A percentile compares a stretch with the other conserved stretches of the same genome.
Evolutionary conservation across 176 grass and related monocot species (phyloP).

Genomic region (Oryza nivara): DNA sequence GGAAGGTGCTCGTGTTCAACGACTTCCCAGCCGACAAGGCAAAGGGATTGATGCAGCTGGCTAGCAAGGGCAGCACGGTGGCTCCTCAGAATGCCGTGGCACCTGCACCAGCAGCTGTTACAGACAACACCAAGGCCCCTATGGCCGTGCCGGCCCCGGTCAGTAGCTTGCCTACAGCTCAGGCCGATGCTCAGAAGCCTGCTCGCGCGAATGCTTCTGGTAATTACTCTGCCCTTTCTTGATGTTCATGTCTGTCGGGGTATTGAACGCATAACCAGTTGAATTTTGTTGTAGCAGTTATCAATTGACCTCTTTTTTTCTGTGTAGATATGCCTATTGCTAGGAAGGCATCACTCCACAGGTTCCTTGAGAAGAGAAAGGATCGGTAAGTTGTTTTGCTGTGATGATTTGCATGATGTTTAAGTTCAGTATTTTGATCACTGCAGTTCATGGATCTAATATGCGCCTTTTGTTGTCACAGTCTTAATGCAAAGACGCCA

Average conservation of each 20-base stretch:
- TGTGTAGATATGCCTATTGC: constrained; percentile 86
- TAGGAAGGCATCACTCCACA: constrained; percentile 87
- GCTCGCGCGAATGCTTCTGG: constrained; percentile 65
- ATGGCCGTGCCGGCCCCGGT: constrained; percentile 26
- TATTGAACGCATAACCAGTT: not conserved
- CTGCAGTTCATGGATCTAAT: constrained; percentile 19
- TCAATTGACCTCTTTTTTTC: constrained; percentile 19
- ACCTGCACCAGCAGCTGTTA: constrained; percentile 20
- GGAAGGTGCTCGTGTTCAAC: constrained; percentile 90
- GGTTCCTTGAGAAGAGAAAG: constrained; percentile 99
- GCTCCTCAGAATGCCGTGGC: constrained; percentile 31
- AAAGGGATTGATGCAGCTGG: constrained; percentile 84
- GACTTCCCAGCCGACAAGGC: constrained; percentile 95
- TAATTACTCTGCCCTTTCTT: constrained; percentile 40
- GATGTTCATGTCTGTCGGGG: not conserved
- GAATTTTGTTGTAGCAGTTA: constrained; percentile 8
- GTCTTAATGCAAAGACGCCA: constrained; percentile 73
- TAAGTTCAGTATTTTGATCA: not conserved
- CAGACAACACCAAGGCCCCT: constrained; percentile 27
- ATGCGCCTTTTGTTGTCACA: constrained; percentile 39
- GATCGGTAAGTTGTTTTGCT: constrained; percentile 60
- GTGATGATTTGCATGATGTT: not conserved
- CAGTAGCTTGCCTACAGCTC: constrained; percentile 19
- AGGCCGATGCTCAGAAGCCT: constrained; percentile 52
- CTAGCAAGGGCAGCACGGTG: constrained; percentile 60